Evolutionary conservation across 2,329 filamentous ascomycete genomes (phyloP), one percentile per base, ranked within the genome.

Genomic region (Thyridium curvatum): DNA sequence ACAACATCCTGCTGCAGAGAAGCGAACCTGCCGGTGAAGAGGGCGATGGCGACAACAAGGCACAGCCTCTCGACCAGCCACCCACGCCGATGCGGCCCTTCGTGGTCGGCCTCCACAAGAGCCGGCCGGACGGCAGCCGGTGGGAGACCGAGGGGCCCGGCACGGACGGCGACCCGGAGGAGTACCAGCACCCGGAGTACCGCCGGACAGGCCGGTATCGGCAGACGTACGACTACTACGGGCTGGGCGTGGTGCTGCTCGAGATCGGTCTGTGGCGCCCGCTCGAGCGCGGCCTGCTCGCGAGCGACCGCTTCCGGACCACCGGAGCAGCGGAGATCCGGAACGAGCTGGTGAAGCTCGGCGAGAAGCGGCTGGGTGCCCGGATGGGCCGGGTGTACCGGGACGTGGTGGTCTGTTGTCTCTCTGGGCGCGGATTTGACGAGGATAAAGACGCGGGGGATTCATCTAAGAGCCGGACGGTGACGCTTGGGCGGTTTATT

Each of bases 1-100:
- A 29, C 29, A 46, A 28, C 31, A 32, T 47, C n/a, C 28, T 46
- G 17, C 44, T 46, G 32, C 45, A 28, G 31, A 4, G 29, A 12
- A 28, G 18, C 18, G 9, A 8, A 21, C 18, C 34, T 8, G n/a
- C n/a, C n/a, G n/a, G n/a, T n/a, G n/a, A n/a, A n/a, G n/a, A n/a
- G n/a, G n/a, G n/a, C n/a, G 6, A 7, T n/a, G 14, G 15, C 35
- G 35, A 38, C 28, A 16, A 31, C 18, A 28, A 14, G 17, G 34
- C 9, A 17, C n/a, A n/a, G 15, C n/a, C n/a, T n/a, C n/a, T n/a
- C n/a, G n/a, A n/a, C n/a, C 12, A n/a, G 16, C 12, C 32, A n/a
- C 12, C 32, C 12, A 34, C 32, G 15, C 16, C 14, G 14, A 18
- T 17, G 15, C 8, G 17, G 13, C 40, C 35, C n/a, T 42, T 38